These are phyloP conservation scores for Phytophthora crassamura DNA, from an alignment of 352 stramenopile species.

Conservation along the genomic window DNA sequence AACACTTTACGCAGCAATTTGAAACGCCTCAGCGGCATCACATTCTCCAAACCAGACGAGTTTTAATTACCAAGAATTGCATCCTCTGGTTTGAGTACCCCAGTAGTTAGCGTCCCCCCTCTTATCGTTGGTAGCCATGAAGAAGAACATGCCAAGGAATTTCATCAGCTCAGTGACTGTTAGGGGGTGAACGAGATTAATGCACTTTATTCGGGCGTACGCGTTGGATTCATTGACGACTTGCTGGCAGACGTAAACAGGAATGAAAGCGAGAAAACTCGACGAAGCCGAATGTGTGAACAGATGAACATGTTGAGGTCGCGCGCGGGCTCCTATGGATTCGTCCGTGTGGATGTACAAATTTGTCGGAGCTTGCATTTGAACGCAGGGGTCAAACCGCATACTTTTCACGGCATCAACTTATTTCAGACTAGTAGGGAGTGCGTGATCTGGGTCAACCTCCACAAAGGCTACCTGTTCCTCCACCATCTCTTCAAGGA, in stretches of 20 bases:
- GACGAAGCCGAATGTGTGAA: slow-evolving; percentile 19
- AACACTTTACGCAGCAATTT: slow-evolving; percentile 27
- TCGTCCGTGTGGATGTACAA: neutral
- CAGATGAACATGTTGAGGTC: neutral
- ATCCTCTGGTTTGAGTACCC: slow-evolving; percentile 23
- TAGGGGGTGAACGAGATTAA: neutral
- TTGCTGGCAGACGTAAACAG: slow-evolving; percentile 3
- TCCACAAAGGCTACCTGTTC: neutral
- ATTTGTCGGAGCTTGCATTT: slow-evolving; percentile 1
- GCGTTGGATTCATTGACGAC: slow-evolving; percentile 7
- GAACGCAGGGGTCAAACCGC: slow-evolving; percentile 1
- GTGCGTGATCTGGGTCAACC: neutral
- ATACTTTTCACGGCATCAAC: slow-evolving; percentile 6
- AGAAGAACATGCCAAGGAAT: slow-evolving; percentile 41
- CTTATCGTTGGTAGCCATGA: slow-evolving; percentile 29
- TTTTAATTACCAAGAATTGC: slow-evolving; percentile 11
- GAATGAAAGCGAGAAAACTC: slow-evolving; percentile 8
- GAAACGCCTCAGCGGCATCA: slow-evolving; percentile 35
- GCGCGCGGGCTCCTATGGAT: neutral
- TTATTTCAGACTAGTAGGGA: neutral
- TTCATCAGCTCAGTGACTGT: slow-evolving; percentile 35
- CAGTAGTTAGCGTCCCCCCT: slow-evolving; percentile 38
- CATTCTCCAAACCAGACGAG: slow-evolving; percentile 7
- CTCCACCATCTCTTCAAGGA: neutral
- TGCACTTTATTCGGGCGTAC: neutral